A percentile compares a stretch with the other conserved stretches of the same genome.
Conservation (phyloP, 331 rosid species). For the Dryas integrifolia region DNA sequence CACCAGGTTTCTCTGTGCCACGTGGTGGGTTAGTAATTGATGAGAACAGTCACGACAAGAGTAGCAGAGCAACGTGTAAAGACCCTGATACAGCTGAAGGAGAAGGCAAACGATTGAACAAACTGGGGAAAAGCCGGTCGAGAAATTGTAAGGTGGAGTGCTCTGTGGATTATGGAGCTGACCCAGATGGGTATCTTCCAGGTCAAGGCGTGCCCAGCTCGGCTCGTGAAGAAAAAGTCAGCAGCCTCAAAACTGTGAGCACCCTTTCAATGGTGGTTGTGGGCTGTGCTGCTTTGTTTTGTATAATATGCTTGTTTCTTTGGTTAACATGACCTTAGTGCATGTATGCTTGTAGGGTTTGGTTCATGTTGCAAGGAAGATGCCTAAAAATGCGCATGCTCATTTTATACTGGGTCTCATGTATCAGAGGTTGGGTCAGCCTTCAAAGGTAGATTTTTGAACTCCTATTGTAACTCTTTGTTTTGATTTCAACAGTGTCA, state of each 20-base stretch:
- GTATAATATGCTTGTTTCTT: conserved; percentile 6
- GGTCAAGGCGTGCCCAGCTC: conserved; percentile 74
- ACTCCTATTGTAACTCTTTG: background rate
- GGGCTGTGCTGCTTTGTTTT: background rate
- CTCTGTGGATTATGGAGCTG: conserved; percentile 68
- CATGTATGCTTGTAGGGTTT: conserved; percentile 59
- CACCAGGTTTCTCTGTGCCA: conserved; percentile 33
- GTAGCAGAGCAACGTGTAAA: conserved; percentile 37
- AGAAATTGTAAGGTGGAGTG: conserved; percentile 67
- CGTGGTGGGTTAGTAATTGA: too few species aligned
- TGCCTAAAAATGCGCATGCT: conserved; percentile 98
- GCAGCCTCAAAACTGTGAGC: conserved; percentile 96
- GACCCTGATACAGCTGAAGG: conserved; percentile 53
- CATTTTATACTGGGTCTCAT: conserved; percentile 91
- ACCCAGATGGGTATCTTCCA: conserved; percentile 74
- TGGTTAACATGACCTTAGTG: conserved; percentile 25
- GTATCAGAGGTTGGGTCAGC: conserved; percentile 93
- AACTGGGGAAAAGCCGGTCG: conserved; percentile 63
- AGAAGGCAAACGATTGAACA: conserved; percentile 64
- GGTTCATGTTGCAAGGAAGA: conserved; percentile 92
- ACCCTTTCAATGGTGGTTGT: background rate
- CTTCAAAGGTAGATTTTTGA: conserved; percentile 61
- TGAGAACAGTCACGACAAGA: too few species aligned
- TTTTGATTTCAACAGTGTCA: conserved; percentile 17
- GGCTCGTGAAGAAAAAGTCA: conserved; percentile 90